Conservation (phyloP, 805 yeast genomes). For the Kazachstania bromeliacearum region DNA sequence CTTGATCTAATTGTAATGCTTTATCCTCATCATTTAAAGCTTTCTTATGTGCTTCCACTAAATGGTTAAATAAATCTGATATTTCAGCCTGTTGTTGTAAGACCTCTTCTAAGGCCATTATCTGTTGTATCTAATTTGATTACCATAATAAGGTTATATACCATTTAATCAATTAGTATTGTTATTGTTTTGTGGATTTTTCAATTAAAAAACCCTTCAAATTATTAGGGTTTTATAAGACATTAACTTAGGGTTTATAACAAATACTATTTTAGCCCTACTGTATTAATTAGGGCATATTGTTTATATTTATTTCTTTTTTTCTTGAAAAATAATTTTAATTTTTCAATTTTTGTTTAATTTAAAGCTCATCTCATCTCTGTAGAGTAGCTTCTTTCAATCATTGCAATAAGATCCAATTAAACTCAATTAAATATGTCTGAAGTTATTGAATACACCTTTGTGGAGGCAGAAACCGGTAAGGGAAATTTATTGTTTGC, state of each 20-base stretch:
- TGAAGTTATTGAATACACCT: slow-evolving; percentile 35
- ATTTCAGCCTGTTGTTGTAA: slow-evolving; percentile 19
- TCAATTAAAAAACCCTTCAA: no score
- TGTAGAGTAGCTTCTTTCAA: background rate
- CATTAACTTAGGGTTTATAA: no score
- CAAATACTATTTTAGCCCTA: no score
- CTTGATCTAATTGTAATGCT: slow-evolving; percentile 12
- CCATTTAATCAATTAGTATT: no score
- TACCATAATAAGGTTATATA: no score
- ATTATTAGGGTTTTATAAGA: no score
- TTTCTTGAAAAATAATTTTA: no score
- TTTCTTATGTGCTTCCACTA: slow-evolving; percentile 15
- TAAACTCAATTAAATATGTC: slow-evolving; percentile 1
- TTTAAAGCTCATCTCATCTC: slow-evolving; percentile 4
- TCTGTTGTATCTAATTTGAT: no score
- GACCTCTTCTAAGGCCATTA: slow-evolving; percentile 16
- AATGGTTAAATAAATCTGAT: slow-evolving; percentile 12
- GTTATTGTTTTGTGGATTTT: no score
- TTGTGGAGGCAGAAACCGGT: slow-evolving; percentile 43
- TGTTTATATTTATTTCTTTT: no score
- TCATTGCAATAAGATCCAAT: background rate
- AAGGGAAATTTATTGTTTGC: slow-evolving; percentile 32
- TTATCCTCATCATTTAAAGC: slow-evolving; percentile 13
- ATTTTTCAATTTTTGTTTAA: no score
- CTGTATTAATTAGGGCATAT: no score